phyloP scores from a whole-genome alignment of 163 green algal species.

The Trebouxia gelatinosa region DNA sequence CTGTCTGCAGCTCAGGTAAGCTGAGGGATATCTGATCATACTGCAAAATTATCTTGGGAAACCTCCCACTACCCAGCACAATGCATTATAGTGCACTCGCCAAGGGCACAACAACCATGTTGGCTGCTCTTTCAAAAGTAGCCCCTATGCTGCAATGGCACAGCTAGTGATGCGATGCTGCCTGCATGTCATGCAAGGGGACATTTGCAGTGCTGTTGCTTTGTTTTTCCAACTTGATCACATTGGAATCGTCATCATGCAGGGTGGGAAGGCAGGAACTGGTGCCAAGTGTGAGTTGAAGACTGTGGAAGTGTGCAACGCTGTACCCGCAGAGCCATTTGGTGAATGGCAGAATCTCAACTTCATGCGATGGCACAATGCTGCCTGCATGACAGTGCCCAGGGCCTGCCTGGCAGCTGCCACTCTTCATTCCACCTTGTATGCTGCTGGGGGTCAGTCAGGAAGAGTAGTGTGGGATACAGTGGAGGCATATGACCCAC shows the following conservation, averaged over 20 bases:
- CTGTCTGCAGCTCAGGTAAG: neutral
- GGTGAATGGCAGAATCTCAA: neutral
- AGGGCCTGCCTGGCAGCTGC: conserved; percentile 41
- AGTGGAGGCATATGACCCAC: conserved; percentile 18
- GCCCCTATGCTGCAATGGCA: neutral
- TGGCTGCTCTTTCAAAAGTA: neutral
- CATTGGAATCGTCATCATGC: neutral
- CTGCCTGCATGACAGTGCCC: conserved; percentile 27
- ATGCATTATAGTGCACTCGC: neutral
- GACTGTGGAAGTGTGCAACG: conserved; percentile 26
- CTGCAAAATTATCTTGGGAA: neutral
- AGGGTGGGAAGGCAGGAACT: conserved; percentile 28
- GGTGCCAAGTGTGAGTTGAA: conserved; percentile 31
- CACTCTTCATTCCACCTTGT: conserved; percentile 37
- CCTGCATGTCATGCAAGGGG: neutral
- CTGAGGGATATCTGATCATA: neutral
- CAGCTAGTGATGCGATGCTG: neutral
- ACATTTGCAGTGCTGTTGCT: neutral
- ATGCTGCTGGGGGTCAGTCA: conserved; percentile 49
- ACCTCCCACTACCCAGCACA: neutral
- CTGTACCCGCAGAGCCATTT: neutral
- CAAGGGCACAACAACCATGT: no score
- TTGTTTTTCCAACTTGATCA: neutral
- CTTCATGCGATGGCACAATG: conserved; percentile 12
- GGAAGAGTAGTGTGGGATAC: conserved; percentile 10